These are phyloP conservation scores for Candolleomyces efflorescens DNA, from an alignment of 768 basidiomycete genomes.

Conservation along the genomic window DNA sequence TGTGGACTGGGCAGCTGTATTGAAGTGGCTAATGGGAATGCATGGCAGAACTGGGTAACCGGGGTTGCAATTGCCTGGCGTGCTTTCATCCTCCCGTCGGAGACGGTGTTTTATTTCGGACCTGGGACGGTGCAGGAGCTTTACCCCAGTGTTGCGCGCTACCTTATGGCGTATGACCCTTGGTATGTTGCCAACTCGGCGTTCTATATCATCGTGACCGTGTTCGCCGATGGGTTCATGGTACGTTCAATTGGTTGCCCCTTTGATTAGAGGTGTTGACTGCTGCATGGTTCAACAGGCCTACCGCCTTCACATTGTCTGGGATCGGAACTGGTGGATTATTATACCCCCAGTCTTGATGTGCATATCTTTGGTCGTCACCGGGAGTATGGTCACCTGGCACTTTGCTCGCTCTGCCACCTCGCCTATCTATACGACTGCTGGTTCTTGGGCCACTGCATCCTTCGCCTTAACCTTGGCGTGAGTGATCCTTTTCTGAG, in stretches of 20 bases:
- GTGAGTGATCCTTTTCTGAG: neutral
- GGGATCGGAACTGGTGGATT: neutral
- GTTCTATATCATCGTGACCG: neutral
- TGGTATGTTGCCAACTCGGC: neutral
- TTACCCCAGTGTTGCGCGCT: neutral
- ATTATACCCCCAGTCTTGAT: neutral
- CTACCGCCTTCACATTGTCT: neutral
- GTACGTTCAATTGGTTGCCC: neutral
- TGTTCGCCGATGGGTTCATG: neutral
- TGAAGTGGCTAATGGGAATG: neutral
- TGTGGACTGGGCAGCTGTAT: neutral
- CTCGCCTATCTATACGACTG: neutral
- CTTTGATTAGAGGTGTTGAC: neutral
- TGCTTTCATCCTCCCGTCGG: neutral
- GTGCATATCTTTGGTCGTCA: neutral
- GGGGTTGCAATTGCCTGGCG: neutral
- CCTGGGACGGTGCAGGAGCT: neutral
- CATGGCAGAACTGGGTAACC: slow-evolving; percentile 1
- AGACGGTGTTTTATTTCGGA: neutral
- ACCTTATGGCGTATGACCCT: neutral
- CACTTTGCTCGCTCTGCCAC: neutral
- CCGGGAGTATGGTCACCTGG: neutral
- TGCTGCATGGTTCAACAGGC: neutral
- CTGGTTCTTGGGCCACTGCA: neutral
- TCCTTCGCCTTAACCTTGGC: neutral